phyloP scores from a whole-genome alignment of 345 rosid genomes.

The Citrus unshiu region DNA sequence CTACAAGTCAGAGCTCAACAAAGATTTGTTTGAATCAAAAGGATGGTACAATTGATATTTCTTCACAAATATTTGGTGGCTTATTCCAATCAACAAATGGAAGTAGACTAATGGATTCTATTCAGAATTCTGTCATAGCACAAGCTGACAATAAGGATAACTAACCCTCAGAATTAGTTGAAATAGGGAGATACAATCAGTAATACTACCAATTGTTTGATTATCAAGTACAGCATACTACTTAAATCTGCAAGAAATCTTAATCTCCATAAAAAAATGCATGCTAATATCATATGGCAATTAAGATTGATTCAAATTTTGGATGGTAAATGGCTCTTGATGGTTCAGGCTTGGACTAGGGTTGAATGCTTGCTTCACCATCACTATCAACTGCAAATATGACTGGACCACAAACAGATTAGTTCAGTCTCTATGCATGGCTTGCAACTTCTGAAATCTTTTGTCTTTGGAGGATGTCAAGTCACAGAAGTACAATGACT shows the following conservation, averaged over 20 bases:
- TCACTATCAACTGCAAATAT: neutral
- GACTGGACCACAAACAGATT: neutral
- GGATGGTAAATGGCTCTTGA: neutral
- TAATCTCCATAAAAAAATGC: neutral
- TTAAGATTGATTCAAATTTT: neutral
- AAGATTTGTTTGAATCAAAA: neutral
- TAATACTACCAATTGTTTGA: neutral
- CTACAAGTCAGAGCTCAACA: neutral
- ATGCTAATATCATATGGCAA: neutral
- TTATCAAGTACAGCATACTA: neutral
- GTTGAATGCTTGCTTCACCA: neutral
- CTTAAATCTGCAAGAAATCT: neutral
- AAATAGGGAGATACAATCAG: neutral
- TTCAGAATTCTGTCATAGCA: neutral
- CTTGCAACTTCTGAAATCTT: neutral
- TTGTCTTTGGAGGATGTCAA: neutral
- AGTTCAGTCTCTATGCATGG: neutral
- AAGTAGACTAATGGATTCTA: too few species aligned
- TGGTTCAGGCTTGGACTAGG: neutral
- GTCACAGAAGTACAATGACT: neutral
- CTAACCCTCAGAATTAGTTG: neutral
- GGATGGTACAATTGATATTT: neutral
- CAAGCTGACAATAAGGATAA: neutral
- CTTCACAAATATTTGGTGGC: neutral
- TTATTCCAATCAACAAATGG: neutral